Evolutionary conservation across 73 alveolate species (phyloP).

Genomic region (Tetrahymena borealis): DNA sequence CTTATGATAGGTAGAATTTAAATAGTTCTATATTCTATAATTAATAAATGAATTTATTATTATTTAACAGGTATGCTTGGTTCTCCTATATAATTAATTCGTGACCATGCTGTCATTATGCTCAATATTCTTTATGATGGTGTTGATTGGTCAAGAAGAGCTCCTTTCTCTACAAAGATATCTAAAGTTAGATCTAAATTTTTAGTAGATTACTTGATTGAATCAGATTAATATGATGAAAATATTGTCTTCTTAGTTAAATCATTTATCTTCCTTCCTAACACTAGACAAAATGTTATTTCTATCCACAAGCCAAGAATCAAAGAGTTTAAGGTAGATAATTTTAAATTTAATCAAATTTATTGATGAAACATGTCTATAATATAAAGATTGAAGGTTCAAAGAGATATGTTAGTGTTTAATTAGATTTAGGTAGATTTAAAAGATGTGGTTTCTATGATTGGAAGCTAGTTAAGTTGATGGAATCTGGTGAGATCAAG

Average conservation of each 20-base stretch:
- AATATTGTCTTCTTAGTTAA: conserved; percentile 17
- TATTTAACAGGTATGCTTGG: conserved; percentile 21
- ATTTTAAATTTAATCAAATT: conserved; percentile 44
- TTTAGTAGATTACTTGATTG: conserved; percentile 26
- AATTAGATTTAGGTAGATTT: conserved; percentile 71
- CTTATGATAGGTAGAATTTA: conserved; percentile 7
- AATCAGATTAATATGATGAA: conserved; percentile 32
- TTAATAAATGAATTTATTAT: neutral
- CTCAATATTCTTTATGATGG: conserved; percentile 95
- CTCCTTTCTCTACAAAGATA: conserved; percentile 78
- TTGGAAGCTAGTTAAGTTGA: conserved; percentile 81
- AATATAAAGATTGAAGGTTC: conserved; percentile 21
- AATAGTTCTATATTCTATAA: neutral
- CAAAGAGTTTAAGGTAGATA: neutral
- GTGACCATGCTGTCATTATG: conserved; percentile 85
- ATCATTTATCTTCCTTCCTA: conserved; percentile 16
- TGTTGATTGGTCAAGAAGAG: conserved; percentile 88
- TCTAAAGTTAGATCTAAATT: conserved; percentile 67
- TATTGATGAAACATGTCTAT: conserved; percentile 12
- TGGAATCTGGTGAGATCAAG: conserved; percentile 32
- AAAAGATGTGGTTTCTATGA: conserved; percentile 97
- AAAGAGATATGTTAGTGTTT: conserved; percentile 30
- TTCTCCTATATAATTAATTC: conserved; percentile 22
- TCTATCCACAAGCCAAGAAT: conserved; percentile 39
- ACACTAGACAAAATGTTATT: conserved; percentile 30